Conservation (phyloP, 139 green algal species). For the Chlorella sp. region DNA sequence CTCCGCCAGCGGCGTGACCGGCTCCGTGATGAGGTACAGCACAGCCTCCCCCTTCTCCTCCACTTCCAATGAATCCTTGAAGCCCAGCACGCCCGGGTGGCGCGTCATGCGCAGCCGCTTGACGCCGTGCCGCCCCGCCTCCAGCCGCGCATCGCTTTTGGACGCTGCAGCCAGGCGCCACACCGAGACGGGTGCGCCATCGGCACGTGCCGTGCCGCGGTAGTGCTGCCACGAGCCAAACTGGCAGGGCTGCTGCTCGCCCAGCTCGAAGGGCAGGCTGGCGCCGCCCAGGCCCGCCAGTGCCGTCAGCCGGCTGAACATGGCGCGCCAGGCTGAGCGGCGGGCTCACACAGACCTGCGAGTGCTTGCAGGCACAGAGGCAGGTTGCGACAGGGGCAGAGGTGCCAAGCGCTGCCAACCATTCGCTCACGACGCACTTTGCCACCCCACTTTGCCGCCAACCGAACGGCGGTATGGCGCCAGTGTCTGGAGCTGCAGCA, state of each 20-base stretch:
- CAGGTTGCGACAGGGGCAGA: background rate
- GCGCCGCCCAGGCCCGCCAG: conserved; percentile 65
- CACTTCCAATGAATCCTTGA: conserved; percentile 83
- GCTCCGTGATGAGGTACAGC: conserved; percentile 90
- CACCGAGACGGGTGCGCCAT: conserved; percentile 77
- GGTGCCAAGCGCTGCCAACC: background rate
- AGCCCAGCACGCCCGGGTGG: conserved; percentile 88
- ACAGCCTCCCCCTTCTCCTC: conserved; percentile 74
- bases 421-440: background rate
- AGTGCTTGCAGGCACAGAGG: too few species aligned
- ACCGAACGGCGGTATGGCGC: too few species aligned
- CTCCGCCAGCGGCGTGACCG: conserved; percentile 72
- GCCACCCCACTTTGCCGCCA: background rate
- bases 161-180: conserved; percentile 72
- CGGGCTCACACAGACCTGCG: background rate
- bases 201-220: conserved; percentile 68
- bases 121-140: conserved; percentile 81
- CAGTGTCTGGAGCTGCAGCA: too few species aligned
- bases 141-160: conserved; percentile 68
- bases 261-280: conserved; percentile 76
- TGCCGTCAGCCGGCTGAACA: conserved; percentile 88
- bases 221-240: conserved; percentile 85
- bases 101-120: conserved; percentile 85
- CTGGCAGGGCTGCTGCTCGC: conserved; percentile 52
- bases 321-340: background rate